Percentiles rank a stretch among this genome's conserved stretches.
These are phyloP conservation scores for Euphorbia schlechtendalii DNA, from an alignment of 441 rosid genomes.

Conservation along the genomic window DNA sequence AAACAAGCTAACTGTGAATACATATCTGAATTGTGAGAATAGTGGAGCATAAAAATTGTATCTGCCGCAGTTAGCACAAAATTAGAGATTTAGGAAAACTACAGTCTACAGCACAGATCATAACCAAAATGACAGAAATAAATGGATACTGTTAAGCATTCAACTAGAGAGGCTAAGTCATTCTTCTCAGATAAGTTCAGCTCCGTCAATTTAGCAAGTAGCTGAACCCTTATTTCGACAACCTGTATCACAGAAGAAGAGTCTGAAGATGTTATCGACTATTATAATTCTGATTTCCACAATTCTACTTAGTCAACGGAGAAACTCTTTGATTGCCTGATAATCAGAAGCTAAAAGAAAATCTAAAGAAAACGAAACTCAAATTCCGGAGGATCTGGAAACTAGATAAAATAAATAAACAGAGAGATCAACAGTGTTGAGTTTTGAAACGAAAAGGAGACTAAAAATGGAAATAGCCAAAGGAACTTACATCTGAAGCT, in stretches of 20 bases:
- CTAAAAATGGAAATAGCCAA: background rate
- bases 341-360: background rate
- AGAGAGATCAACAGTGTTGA: background rate
- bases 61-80: background rate
- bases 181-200: conserved; percentile 34
- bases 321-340: background rate
- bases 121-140: background rate
- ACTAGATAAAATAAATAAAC: background rate
- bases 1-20: background rate
- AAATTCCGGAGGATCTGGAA: background rate
- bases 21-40: background rate
- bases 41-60: background rate
- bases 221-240: conserved; percentile 47
- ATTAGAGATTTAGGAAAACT: background rate
- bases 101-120: background rate
- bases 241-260: conserved; percentile 35
- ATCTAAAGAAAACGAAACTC: background rate
- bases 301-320: background rate
- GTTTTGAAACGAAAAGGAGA: background rate
- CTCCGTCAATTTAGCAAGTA: conserved; percentile 38
- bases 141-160: conserved; percentile 55
- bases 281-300: background rate
- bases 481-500: conserved; percentile 55
- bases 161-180: conserved; percentile 34
- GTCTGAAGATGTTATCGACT: background rate